Base-by-base conservation (phyloP, 495 filamentous ascomycete species). In the Aspergillus leporis region DNA sequence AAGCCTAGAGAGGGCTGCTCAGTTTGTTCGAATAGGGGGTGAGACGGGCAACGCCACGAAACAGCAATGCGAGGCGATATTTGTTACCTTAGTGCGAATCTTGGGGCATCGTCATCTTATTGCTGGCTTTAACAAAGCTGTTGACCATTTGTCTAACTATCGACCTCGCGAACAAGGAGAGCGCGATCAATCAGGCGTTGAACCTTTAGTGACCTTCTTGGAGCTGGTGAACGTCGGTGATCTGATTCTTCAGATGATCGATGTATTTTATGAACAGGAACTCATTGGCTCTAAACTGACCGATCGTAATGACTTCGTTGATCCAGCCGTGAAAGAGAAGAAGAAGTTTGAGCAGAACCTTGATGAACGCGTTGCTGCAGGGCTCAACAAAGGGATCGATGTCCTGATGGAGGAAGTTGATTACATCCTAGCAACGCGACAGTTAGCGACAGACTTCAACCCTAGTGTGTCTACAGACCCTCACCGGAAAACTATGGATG, bases 331-430 rank as follows among this genome's bases (percentile, higher is more conserved):
- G 19, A 87, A 95, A 61, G 92, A 93, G 64, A 99, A 99, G 83
- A 98, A 97, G 75, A 91, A 89, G 48, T 99, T 99, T 60, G 95
- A 99, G 78, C 93, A 98, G 73, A 96, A 97, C 89, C 86, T 99
- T 10, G 95, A 99, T 68, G 95, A 98, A 74, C 88, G 90, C 52
- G 95, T 99, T 21, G 95, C 95, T 1, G 92, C 94, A 28, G 95
- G 95, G 8, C 75, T 99, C 60, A 97, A 96, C 69, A 95, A 94
- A 75, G 95, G 95, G 54, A 97, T 99, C 63, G 93, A 98, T 66
- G 95, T 97, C 28, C 83, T 99, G 50, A 97, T 99, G 88, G 92
- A 94, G 62, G 95, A 99, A 75, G 92, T 98, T 45, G 95, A 99
- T 63, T 96, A 93, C 65, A 81, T 99, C 50, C 91, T 90, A 65